A percentile compares a stretch with the other conserved stretches of the same genome.
phyloP scores from a whole-genome alignment of 2,329 filamentous ascomycete species.

The Myriosclerotinia curreyana region DNA sequence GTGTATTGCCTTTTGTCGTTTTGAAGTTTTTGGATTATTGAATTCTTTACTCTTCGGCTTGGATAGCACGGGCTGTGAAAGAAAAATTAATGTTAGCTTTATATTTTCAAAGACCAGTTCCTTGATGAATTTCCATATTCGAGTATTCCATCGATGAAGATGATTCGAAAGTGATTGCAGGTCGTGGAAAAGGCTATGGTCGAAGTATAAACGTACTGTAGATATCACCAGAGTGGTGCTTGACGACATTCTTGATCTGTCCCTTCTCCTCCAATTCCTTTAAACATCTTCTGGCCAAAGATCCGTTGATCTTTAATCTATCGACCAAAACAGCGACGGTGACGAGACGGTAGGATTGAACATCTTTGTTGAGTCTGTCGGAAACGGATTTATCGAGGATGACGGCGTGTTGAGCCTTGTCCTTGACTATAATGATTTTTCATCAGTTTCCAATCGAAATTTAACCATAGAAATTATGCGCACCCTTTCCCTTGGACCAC shows the following conservation, averaged over 20 bases:
- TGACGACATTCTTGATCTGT: slow-evolving; percentile 95
- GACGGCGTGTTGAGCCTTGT: slow-evolving; percentile 99
- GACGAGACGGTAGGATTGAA: slow-evolving; percentile 99
- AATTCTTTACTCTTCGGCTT: slow-evolving; percentile 46
- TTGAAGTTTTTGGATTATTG: slow-evolving; percentile 19
- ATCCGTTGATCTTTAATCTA: slow-evolving; percentile 99
- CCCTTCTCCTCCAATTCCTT: slow-evolving; percentile 96
- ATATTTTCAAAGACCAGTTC: neutral
- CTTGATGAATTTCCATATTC: neutral
- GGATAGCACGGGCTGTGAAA: slow-evolving; percentile 57
- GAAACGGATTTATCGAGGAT: slow-evolving; percentile 96
- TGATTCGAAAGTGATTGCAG: neutral
- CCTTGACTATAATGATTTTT: slow-evolving; percentile 73
- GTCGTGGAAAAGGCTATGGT: neutral
- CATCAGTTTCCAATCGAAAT: slow-evolving; percentile 14
- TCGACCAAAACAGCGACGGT: slow-evolving; percentile 98
- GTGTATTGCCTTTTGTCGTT: slow-evolving; percentile 15
- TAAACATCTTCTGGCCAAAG: slow-evolving; percentile 84
- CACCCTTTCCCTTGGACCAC: slow-evolving; percentile 56
- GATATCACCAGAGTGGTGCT: slow-evolving; percentile 96
- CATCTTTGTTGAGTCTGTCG: slow-evolving; percentile 99
- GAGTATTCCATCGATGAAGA: too few relatives aligned
- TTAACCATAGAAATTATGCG: slow-evolving; percentile 33
- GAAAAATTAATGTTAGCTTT: slow-evolving; percentile 13
- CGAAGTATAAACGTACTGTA: slow-evolving; percentile 65